A percentile compares a stretch with the other conserved stretches of the same genome.
Conservation (phyloP, 768 basidiomycete species). For the Pisolithus marmoratus region DNA sequence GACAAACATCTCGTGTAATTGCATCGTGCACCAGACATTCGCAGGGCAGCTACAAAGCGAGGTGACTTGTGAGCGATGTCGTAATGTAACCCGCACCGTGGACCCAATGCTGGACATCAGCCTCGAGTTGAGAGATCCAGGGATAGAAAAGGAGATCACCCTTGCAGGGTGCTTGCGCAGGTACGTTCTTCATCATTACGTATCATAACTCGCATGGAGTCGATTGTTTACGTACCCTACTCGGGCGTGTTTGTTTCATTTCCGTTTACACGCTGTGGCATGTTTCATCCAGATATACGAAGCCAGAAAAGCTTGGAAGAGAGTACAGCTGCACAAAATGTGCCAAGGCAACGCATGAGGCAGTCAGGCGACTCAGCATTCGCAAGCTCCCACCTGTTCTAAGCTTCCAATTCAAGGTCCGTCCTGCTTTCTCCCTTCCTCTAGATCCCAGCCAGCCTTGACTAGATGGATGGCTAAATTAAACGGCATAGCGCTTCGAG, state of each 20-base stretch:
- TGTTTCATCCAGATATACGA: conserved; percentile 58
- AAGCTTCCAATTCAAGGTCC: conserved; percentile 92
- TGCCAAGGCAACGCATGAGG: conserved; percentile 62
- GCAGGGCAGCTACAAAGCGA: conserved; percentile 84
- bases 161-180: conserved; percentile 71
- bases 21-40: conserved; percentile 88
- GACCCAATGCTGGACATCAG: conserved; percentile 92
- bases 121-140: conserved; percentile 66
- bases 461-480: neutral
- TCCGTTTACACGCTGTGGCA: neutral
- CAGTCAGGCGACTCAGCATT: conserved; percentile 81
- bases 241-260: neutral
- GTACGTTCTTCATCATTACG: conserved; percentile 31
- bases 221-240: too few species aligned
- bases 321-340: conserved; percentile 86
- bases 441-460: neutral
- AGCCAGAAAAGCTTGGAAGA: conserved; percentile 79
- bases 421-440: neutral
- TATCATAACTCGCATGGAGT: neutral
- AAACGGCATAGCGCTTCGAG: conserved; percentile 71
- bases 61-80: conserved; percentile 83
- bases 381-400: conserved; percentile 83
- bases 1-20: conserved; percentile 78
- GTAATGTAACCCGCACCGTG: conserved; percentile 66
- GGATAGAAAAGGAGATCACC: conserved; percentile 54